These are phyloP conservation scores for Botrytis galanthina DNA, from an alignment of 2,329 filamentous ascomycete species.

Conservation along the genomic window DNA sequence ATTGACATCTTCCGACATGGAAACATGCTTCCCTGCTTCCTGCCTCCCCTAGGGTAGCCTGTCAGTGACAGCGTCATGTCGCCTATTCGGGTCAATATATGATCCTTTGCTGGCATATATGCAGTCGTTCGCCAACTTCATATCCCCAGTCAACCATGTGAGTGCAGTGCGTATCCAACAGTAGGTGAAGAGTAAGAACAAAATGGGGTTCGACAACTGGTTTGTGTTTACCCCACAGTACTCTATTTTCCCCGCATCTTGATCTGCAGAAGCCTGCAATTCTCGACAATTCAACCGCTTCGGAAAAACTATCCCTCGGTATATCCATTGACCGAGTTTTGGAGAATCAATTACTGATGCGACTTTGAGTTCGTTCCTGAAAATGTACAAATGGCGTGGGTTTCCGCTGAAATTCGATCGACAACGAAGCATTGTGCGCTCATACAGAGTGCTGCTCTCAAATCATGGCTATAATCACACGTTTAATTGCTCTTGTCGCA, in stretches of 20 bases:
- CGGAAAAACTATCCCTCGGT: constrained; percentile 22
- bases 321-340: constrained; percentile 16
- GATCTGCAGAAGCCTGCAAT: constrained; percentile 14
- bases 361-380: background rate
- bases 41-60: background rate
- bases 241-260: constrained; percentile 16
- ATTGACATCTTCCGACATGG: background rate
- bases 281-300: constrained; percentile 16
- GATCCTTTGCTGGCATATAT: background rate
- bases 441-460: background rate
- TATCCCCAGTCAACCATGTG: background rate
- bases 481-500: background rate
- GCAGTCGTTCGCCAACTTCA: background rate
- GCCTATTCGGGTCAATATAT: constrained; percentile 8
- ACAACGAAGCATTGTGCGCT: constrained; percentile 3
- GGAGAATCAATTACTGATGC: background rate
- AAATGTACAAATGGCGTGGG: constrained; percentile 4
- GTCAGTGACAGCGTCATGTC: background rate
- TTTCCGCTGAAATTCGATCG: background rate
- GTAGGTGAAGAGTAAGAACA: background rate
- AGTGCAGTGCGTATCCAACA: background rate
- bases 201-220: constrained; percentile 5
- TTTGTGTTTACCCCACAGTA: constrained; percentile 13
- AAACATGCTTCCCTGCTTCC: background rate
- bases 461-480: constrained; percentile 13